These are phyloP conservation scores for Silene coronaria DNA, from an alignment of 179 eudicot genomes.

Conservation along the genomic window DNA sequence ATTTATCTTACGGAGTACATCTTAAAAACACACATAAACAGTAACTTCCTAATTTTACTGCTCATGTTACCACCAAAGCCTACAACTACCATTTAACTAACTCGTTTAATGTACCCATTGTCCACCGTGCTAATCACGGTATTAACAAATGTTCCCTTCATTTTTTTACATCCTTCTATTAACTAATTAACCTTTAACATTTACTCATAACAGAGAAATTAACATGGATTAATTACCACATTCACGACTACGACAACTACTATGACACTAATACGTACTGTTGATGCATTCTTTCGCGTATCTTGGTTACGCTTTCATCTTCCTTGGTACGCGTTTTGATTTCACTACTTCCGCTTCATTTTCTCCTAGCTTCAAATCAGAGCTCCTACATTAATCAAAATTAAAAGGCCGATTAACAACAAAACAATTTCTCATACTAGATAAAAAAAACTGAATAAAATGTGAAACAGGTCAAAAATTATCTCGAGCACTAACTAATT, in stretches of 20 bases:
- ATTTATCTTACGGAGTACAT: too few relatives aligned
- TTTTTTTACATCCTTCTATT: background rate
- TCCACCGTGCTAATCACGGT: slow-evolving; percentile 2
- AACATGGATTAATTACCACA: too few relatives aligned
- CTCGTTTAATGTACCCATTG: background rate
- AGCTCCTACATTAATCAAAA: slow-evolving; percentile 25
- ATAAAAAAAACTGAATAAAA: too few relatives aligned
- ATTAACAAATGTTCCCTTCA: slow-evolving; percentile 8
- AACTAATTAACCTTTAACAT: background rate
- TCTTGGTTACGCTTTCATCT: slow-evolving; percentile 23
- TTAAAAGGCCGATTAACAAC: background rate
- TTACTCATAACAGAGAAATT: background rate
- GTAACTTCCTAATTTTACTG: slow-evolving; percentile 7
- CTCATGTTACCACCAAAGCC: background rate
- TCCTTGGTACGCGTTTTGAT: slow-evolving; percentile 44
- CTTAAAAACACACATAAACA: too few relatives aligned
- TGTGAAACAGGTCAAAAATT: too few relatives aligned
- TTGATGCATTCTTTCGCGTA: slow-evolving; percentile 8
- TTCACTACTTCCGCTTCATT: slow-evolving; percentile 34
- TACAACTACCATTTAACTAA: background rate
- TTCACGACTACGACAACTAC: background rate
- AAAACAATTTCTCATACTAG: background rate
- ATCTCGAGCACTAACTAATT: too few relatives aligned
- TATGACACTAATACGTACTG: background rate
- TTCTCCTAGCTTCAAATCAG: slow-evolving; percentile 34